Evolutionary conservation across 306 rosid species (phyloP), one percentile per base, ranked within the genome.

Genomic region (Begonia masoniana): DNA sequence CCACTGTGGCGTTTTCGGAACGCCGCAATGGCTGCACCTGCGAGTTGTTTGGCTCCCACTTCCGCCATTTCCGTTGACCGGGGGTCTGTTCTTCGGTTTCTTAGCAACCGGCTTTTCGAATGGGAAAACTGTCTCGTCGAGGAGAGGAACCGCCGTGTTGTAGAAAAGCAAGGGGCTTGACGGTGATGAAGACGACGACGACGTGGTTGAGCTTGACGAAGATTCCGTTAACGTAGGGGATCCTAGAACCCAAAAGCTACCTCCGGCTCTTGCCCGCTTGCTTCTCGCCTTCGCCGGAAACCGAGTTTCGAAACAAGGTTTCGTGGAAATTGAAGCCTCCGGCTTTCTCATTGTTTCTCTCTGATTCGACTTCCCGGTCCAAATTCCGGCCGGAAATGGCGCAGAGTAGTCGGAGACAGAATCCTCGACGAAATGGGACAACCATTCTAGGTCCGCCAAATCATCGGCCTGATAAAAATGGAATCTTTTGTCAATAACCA

Each of bases 1-100:
- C 97, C 97, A 89, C 77, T 89, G 97, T 0, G 97, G 97, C 13
- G 97, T 89, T 67, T 76, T 89, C 77, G 83, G 95, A 0, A 89
- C 97, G 3, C 97, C 97, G 62, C 97, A 85, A 67, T 89, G 97
- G 62, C 82, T 82, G 75, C 97, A 89, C 58, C 97, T 76, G 10
- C 95, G 78, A 0, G 85, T 76, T 11, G 77, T 58, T 67, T 63
- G 84, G 15, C 1, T 54, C 13, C 56, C 51, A 7, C 49, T 61
- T 23, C 62, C 55, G 4, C 19, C 10, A 11, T 3, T 8, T 71
- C 74, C 0, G 56, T 26, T 8, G 41, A 12, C 6, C 39, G 15
- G 46, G 4, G 39, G 39, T 7, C 19, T 47, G 54, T 56, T 76
- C 73, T 69, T 81, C 1, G 56, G 64, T n/a, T 68, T 78, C 48